Percentiles rank a stretch among this genome's conserved stretches.
Conservation (phyloP, 305 asterid genomes). For the Nicotiana rustica region DNA sequence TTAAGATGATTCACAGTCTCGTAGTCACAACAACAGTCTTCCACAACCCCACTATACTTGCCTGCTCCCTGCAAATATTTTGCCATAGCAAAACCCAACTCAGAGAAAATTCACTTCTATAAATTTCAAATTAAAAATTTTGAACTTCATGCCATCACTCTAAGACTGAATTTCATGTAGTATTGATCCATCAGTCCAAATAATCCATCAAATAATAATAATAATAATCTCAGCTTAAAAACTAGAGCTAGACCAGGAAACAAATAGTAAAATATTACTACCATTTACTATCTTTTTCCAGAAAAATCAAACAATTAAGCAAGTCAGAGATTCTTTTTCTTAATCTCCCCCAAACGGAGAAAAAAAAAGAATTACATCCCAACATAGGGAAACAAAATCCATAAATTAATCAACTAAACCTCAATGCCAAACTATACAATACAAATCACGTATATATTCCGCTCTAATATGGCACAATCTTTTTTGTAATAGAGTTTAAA, state of each 20-base stretch:
- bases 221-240: constrained; percentile 8
- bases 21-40: constrained; percentile 72
- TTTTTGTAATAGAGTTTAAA: not conserved
- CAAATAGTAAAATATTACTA: not conserved
- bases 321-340: not conserved
- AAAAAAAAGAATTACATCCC: not conserved
- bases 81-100: constrained; percentile 24
- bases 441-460: not conserved
- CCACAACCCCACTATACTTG: constrained; percentile 59
- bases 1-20: constrained; percentile 60
- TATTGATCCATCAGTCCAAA: constrained; percentile 10
- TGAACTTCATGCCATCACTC: not conserved
- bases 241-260: not conserved
- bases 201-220: not conserved
- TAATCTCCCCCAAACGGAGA: not conserved
- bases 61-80: constrained; percentile 48
- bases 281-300: not conserved
- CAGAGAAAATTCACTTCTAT: constrained; percentile 5
- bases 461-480: not conserved
- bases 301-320: not conserved
- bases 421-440: not conserved
- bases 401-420: not conserved
- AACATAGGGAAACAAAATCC: constrained; percentile 8
- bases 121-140: constrained; percentile 1
- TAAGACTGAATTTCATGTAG: not conserved